phyloP scores from a whole-genome alignment of 768 basidiomycete genomes.

The Tylopilus vinaceipallidus region DNA sequence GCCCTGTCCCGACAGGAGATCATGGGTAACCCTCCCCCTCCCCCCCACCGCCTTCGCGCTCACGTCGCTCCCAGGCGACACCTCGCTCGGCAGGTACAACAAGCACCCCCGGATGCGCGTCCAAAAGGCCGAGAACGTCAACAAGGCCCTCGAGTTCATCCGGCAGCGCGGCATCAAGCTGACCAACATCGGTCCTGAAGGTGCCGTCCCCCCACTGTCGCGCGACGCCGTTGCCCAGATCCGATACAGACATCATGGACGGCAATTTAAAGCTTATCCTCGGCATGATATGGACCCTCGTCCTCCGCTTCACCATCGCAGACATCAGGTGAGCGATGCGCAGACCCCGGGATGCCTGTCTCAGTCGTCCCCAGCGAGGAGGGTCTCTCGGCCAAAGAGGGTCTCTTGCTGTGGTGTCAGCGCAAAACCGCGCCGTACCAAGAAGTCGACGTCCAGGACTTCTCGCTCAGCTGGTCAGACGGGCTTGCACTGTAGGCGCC shows the following conservation, averaged over 20 bases:
- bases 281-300: constrained; percentile 99
- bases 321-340: constrained; percentile 79
- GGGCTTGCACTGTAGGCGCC: constrained; percentile 84
- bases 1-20: too few species aligned
- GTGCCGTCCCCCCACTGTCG: constrained; percentile 34
- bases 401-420: constrained; percentile 96
- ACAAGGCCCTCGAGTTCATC: constrained; percentile 95
- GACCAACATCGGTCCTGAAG: constrained; percentile 97
- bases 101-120: constrained; percentile 86
- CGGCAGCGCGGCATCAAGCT: constrained; percentile 90
- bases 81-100: constrained; percentile 93
- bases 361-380: constrained; percentile 67
- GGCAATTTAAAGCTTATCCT: constrained; percentile 97
- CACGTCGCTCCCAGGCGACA: constrained; percentile 56
- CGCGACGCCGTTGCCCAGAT: constrained; percentile 1
- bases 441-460: constrained; percentile 92
- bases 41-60: constrained; percentile 6
- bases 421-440: constrained; percentile 90
- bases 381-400: constrained; percentile 98
- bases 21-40: constrained; percentile 62
- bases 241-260: constrained; percentile 87
- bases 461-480: constrained; percentile 90
- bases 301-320: constrained; percentile 96
- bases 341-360: neutral
- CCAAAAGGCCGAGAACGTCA: constrained; percentile 98